phyloP scores from a whole-genome alignment of 2,329 filamentous ascomycete genomes.

The Sclerotiophoma versabilis region DNA sequence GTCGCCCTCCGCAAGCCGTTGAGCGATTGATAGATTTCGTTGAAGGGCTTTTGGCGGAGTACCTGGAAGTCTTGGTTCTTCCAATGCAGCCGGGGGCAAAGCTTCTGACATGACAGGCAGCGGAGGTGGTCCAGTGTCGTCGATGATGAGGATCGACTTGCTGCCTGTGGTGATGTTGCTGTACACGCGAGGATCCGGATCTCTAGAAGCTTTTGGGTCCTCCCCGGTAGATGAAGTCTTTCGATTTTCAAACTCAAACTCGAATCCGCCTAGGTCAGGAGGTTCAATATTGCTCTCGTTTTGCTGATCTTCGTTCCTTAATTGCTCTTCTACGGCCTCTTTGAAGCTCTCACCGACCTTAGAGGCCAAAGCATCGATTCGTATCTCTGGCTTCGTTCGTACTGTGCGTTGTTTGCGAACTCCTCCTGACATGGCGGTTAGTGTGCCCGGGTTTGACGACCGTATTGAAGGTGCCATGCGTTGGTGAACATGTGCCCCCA shows the following conservation, averaged over 20 bases:
- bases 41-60: constrained; percentile 11
- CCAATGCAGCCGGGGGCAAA: constrained; percentile 36
- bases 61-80: constrained; percentile 6
- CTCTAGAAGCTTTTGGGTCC: constrained; percentile 14
- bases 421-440: constrained; percentile 32
- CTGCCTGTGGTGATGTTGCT: constrained; percentile 78
- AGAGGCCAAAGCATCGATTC: constrained; percentile 84
- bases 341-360: constrained; percentile 81
- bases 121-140: constrained; percentile 67
- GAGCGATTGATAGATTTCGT: constrained; percentile 29
- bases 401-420: constrained; percentile 43
- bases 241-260: constrained; percentile 45
- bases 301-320: constrained; percentile 40
- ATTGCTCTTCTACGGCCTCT: constrained; percentile 72
- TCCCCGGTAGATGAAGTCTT: constrained; percentile 21
- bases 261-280: constrained; percentile 42
- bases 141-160: constrained; percentile 88
- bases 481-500: constrained; percentile 28
- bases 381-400: constrained; percentile 57
- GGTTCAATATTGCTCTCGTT: constrained; percentile 23
- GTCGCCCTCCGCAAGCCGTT: constrained; percentile 19
- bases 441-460: constrained; percentile 40
- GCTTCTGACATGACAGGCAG: constrained; percentile 63
- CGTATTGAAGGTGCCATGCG: constrained; percentile 34
- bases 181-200: constrained; percentile 49